These are phyloP conservation scores for Lepidium didymum DNA, from an alignment of 345 rosid genomes.

Conservation along the genomic window DNA sequence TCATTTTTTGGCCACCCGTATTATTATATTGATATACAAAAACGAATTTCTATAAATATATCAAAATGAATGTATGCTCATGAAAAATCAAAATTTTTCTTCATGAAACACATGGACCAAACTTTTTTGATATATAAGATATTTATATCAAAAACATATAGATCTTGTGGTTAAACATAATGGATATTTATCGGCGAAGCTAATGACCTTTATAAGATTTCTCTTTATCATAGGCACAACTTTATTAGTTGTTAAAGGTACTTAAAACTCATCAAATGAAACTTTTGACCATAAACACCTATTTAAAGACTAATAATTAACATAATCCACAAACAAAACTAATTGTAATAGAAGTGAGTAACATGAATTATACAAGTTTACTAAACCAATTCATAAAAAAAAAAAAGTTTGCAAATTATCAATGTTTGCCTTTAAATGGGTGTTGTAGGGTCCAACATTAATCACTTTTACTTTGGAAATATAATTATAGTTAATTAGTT, in stretches of 20 bases:
- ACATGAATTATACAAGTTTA: constrained; percentile 17
- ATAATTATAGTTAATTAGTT: constrained; percentile 19
- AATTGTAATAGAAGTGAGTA: neutral
- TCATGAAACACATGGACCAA: neutral
- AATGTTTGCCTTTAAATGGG: constrained; percentile 15
- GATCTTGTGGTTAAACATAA: neutral
- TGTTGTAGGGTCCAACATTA: constrained; percentile 26
- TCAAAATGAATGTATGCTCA: neutral
- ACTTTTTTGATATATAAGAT: neutral
- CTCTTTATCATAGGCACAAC: neutral
- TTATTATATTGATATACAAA: too few species aligned
- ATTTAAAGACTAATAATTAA: neutral
- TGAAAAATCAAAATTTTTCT: neutral
- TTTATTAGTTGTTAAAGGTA: constrained; percentile 27
- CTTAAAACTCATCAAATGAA: constrained; percentile 6
- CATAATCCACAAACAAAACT: neutral
- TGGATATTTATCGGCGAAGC: neutral
- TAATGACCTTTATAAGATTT: constrained; percentile 11
- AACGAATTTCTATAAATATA: too few species aligned
- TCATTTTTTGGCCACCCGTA: too few species aligned
- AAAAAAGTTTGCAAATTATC: constrained; percentile 22
- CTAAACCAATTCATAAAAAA: constrained; percentile 21
- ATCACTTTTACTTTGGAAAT: constrained; percentile 2
- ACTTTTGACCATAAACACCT: constrained; percentile 19
- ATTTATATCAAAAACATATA: neutral